phyloP scores from a whole-genome alignment of 305 asterid species.

The Fraxinus nigra region DNA sequence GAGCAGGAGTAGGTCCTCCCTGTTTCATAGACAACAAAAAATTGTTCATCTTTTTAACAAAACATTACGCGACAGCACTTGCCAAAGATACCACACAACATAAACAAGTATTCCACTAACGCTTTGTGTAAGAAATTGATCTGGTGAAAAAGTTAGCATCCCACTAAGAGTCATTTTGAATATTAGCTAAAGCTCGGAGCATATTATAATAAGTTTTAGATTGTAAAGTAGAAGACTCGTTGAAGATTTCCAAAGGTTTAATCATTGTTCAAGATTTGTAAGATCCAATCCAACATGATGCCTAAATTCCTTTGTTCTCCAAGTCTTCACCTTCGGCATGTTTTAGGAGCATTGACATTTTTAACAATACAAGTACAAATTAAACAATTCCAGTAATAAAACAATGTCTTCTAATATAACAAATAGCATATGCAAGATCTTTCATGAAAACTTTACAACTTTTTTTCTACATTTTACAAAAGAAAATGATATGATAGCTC shows the following conservation, averaged over 20 bases:
- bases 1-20: constrained; percentile 44
- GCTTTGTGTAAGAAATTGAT: neutral
- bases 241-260: neutral
- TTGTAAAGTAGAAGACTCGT: neutral
- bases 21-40: constrained; percentile 21
- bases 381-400: neutral
- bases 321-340: neutral
- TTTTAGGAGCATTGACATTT: neutral
- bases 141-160: neutral
- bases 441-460: neutral
- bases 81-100: neutral
- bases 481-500: neutral
- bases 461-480: neutral
- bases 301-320: neutral
- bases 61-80: neutral
- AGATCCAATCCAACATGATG: neutral
- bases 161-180: neutral
- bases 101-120: neutral
- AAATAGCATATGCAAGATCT: neutral
- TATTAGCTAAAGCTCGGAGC: neutral
- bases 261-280: neutral
- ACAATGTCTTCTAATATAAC: neutral
- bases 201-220: neutral
- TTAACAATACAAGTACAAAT: neutral
- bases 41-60: neutral